Evolutionary conservation across 345 rosid species (phyloP), one percentile per base, ranked within the genome.

Genomic region (Abelmoschus esculentus): DNA sequence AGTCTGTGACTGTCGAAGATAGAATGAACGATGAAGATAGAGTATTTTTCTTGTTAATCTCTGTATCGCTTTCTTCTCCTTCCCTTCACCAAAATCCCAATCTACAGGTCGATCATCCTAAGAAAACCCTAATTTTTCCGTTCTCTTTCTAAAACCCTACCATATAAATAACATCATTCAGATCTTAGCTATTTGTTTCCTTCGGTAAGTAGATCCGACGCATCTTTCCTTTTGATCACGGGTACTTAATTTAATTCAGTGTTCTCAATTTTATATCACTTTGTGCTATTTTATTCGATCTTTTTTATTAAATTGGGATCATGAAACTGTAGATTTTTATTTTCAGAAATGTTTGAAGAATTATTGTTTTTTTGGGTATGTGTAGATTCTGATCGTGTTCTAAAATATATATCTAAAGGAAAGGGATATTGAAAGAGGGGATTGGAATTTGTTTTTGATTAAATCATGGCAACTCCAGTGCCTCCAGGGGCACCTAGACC

Each of bases 401-500:
- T 67, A 49, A 28, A 66, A 17, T 22, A 3, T 29, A 19, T 65
- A 40, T 10, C 32, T 29, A 29, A 29, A n/a, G 7, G 10, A 3
- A 52, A 49, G 29, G 56, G 66, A 13, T 64, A 55, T 54, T 64
- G 18, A 57, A 67, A 64, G 47, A 59, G 57, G 70, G 60, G 22
- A 42, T 67, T 60, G 36, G 75, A 57, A 60, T 67, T 78, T 72
- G 72, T 70, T 71, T 71, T 74, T 72, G 62, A 64, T 67, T 46
- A n/a, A 74, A 76, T 42, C 70, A 92, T 92, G 98, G 87, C 81
- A 73, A 82, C 91, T 85, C 86, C 83, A 70, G 81, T 86, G 87
- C 96, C 98, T 84, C 96, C 90, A 53, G 98, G 93, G 90, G 90
- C 92, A 74, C 84, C 90, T 59, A 84, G 96, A 79, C 96, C 85